Conservation (phyloP, 1,284 basidiomycete species). For the Ustanciosporium gigantosporum region DNA sequence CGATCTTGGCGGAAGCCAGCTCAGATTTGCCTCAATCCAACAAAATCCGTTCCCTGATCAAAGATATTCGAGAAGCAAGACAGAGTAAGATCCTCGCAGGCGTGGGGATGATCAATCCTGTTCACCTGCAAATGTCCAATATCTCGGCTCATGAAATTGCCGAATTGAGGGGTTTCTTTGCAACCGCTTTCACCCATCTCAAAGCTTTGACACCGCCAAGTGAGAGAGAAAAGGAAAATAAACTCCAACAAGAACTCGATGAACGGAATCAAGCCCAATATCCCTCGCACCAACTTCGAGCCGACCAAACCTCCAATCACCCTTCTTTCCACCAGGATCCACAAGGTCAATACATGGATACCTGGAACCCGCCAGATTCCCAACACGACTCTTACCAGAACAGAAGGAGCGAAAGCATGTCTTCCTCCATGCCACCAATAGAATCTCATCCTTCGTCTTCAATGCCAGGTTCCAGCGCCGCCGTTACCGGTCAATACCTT, state of each 20-base stretch:
- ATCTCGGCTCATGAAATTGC: constrained; percentile 56
- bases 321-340: no score
- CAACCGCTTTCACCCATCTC: constrained; percentile 49
- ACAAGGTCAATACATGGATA: no score
- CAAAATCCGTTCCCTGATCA: constrained; percentile 78
- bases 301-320: no score
- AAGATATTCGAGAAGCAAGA: constrained; percentile 89
- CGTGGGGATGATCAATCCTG: constrained; percentile 65
- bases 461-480: no score
- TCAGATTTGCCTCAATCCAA: constrained; percentile 85
- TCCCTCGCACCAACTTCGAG: no score
- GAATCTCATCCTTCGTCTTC: no score
- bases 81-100: constrained; percentile 90
- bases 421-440: no score
- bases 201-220: constrained; percentile 15
- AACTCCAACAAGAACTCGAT: constrained; percentile 10
- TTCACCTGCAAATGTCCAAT: constrained; percentile 65
- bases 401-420: no score
- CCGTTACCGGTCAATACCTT: no score
- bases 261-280: constrained; percentile 1
- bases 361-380: no score
- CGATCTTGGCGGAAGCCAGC: constrained; percentile 65
- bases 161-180: constrained; percentile 55
- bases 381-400: no score
- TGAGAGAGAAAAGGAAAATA: constrained; percentile 19